phyloP scores from a whole-genome alignment of 306 rosid species.

The Vigna nakashimae region DNA sequence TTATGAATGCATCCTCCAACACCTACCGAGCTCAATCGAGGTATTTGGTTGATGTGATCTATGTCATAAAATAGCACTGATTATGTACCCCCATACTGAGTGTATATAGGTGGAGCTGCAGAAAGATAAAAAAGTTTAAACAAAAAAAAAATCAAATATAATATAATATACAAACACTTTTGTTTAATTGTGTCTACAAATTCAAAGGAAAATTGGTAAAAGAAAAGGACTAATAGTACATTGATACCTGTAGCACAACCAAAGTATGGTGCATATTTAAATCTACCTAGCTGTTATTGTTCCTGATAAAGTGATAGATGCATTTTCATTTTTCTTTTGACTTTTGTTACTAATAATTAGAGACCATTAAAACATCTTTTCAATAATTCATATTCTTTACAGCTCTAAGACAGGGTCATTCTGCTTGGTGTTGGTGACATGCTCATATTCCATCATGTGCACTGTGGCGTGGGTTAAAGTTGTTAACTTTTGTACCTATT shows the following conservation, averaged over 20 bases:
- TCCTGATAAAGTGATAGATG: conserved; percentile 22
- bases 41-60: conserved; percentile 23
- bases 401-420: conserved; percentile 18
- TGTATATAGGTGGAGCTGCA: too few species aligned
- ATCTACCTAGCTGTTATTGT: conserved; percentile 37
- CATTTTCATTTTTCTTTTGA: conserved; percentile 25
- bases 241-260: conserved; percentile 35
- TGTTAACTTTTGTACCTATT: conserved; percentile 38
- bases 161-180: too few species aligned
- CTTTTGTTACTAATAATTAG: conserved; percentile 36
- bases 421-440: conserved; percentile 12
- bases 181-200: too few species aligned
- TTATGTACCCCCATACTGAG: not conserved
- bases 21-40: not conserved
- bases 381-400: conserved; percentile 43
- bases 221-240: not conserved
- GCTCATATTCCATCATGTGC: conserved; percentile 41
- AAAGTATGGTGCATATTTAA: conserved; percentile 20
- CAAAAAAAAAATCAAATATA: too few species aligned
- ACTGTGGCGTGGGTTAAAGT: conserved; percentile 9
- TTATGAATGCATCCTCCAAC: conserved; percentile 41
- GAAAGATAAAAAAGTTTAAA: too few species aligned
- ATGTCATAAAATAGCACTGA: not conserved
- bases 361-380: conserved; percentile 32
- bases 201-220: too few species aligned